Evolutionary conservation across 306 rosid genomes (phyloP), one percentile per base, ranked within the genome.

Genomic region (Prunus mume): DNA sequence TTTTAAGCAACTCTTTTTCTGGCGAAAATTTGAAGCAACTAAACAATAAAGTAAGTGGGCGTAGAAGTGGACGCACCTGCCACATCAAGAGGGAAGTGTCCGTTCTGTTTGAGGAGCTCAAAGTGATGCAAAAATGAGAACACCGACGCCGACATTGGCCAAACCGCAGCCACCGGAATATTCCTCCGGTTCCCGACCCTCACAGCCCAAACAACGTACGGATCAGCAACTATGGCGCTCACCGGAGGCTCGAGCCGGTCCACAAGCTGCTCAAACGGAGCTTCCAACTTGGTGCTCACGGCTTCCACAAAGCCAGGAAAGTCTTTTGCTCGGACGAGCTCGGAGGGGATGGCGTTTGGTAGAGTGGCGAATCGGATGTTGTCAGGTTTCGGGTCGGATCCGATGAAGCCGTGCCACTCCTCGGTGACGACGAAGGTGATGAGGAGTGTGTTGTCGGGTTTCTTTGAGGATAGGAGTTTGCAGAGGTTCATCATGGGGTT

Each of bases 401-500:
- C 77, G 60, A 81, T 58, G 52, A 83, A 68, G 51, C 83, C 79
- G 34, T 72, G 19, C 89, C 91, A 85, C 76, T 88, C 91, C 56
- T 88, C 79, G 4, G 89, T 85, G 76, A 85, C 61, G 15, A 88
- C 65, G 10, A 85, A 56, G 76, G 86, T 81, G 41, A 88, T 24
- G 34, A 76, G 68, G 68, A 83, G 41, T 6, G 41, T 34, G 8
- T 34, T 68, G 2, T 25, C 15, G 25, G 13, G 28, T 64, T 65
- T 71, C 4, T 70, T 82, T 14, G 75, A 75, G 30, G 60, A 45
- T 0, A 88, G 75, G 3, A 69, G 56, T 34, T 81, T 85, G 87
- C 91, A 91, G 50, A 91, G 76, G 73, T 67, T 87, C 88, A 91
- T 85, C 86, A 89, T 86, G 14, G 90, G 89, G 82, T 85, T 88